Percentiles rank a stretch among this genome's conserved stretches.
phyloP scores from a whole-genome alignment of 2,329 filamentous ascomycete genomes.

The Phoma sp. region DNA sequence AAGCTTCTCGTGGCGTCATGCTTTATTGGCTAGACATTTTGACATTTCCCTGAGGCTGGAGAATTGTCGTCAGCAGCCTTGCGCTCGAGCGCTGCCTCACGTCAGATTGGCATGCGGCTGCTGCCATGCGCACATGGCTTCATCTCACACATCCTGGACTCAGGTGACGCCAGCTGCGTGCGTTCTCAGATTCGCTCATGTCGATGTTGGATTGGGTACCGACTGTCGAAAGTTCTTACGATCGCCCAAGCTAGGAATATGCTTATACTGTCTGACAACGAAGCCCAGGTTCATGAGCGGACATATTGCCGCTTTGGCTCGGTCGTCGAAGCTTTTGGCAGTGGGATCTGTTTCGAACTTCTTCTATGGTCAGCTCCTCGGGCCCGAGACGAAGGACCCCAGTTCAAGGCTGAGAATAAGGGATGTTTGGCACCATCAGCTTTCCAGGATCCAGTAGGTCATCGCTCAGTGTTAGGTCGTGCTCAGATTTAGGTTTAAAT shows the following conservation, averaged over 20 bases:
- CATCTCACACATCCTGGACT: background rate
- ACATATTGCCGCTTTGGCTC: background rate
- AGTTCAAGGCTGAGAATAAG: background rate
- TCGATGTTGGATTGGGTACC: background rate
- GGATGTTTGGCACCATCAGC: background rate
- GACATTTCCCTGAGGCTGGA: conserved; percentile 6
- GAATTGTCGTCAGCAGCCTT: conserved; percentile 13
- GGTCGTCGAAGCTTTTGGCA: background rate
- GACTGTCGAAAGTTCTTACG: conserved; percentile 9
- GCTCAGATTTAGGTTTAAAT: too few species aligned
- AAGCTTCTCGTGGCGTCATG: background rate
- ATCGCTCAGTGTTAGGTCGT: background rate
- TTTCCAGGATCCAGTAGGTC: background rate
- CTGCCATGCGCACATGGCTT: conserved; percentile 1
- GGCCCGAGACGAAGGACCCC: background rate
- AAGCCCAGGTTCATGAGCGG: background rate
- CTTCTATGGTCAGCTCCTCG: background rate
- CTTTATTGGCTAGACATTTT: conserved; percentile 2
- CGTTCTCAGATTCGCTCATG: background rate
- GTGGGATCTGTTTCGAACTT: background rate
- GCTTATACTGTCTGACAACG: conserved; percentile 1
- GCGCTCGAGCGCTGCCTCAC: background rate
- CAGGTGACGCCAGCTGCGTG: conserved; percentile 11
- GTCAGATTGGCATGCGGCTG: conserved; percentile 3
- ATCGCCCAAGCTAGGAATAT: conserved; percentile 13